Evolutionary conservation across 75 land plant species (phyloP).

Genomic region (Isoetes taiwanensis): DNA sequence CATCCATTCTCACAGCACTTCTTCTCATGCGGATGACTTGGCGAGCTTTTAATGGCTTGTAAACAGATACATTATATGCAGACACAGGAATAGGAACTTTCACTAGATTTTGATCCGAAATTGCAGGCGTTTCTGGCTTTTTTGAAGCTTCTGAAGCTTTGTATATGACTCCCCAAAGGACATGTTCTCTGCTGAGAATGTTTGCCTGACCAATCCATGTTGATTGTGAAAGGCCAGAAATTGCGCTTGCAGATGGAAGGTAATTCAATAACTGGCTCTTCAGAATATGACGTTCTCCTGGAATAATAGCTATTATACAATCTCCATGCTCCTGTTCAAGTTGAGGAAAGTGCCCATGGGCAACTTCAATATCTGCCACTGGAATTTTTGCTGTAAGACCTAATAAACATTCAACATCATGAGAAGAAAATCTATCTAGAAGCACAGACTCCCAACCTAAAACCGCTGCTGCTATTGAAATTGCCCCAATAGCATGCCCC

Average conservation of each 20-base stretch:
- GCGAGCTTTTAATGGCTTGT: conserved; percentile 26
- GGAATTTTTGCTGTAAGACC: conserved; percentile 33
- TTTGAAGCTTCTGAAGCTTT: conserved; percentile 59
- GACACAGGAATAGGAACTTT: background rate
- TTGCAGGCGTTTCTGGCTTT: conserved; percentile 28
- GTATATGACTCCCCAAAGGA: conserved; percentile 81
- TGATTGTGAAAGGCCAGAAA: conserved; percentile 13
- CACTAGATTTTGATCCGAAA: conserved; percentile 13
- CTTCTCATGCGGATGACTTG: conserved; percentile 78
- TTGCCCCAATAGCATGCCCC: conserved; percentile 87
- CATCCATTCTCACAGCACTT: conserved; percentile 94
- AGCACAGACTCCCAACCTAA: conserved; percentile 82
- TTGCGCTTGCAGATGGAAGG: conserved; percentile 26
- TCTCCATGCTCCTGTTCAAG: conserved; percentile 86
- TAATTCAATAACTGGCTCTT: background rate
- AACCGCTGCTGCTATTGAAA: conserved; percentile 59
- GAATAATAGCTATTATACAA: conserved; percentile 61
- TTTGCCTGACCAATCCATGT: conserved; percentile 66
- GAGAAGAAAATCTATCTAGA: conserved; percentile 51
- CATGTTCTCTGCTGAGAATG: conserved; percentile 75
- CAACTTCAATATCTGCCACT: conserved; percentile 16
- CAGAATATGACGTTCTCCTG: conserved; percentile 9
- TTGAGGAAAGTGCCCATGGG: conserved; percentile 48
- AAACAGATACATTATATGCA: conserved; percentile 18
- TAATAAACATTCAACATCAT: conserved; percentile 39